Percentiles rank a stretch among this genome's conserved stretches.
Evolutionary conservation across 1,284 basidiomycete genomes (phyloP).

Genomic region (Rugosomyces carneus): DNA sequence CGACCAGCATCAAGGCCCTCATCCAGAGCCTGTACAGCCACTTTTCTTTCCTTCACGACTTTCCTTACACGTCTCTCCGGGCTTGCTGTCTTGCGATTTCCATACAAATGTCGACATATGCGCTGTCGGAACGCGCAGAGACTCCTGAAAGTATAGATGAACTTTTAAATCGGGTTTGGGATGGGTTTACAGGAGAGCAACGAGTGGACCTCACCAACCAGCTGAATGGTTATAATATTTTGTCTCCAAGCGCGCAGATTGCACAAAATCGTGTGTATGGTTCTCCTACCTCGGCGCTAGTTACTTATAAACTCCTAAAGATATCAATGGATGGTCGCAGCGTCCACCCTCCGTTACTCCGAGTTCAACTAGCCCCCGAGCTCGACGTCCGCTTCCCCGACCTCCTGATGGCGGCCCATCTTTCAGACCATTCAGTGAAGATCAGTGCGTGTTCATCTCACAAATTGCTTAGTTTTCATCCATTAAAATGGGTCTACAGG

Average conservation of each 20-base stretch:
- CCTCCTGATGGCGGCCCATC: conserved; percentile 22
- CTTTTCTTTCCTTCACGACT: conserved; percentile 4
- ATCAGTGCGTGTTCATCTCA: conserved; percentile 11
- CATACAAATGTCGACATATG: conserved; percentile 8
- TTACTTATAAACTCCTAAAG: conserved; percentile 2
- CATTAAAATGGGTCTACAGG: background rate
- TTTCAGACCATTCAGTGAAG: conserved; percentile 9
- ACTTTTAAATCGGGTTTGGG: conserved; percentile 16
- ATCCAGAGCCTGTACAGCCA: background rate
- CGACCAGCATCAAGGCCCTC: conserved; percentile 1
- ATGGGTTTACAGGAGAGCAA: conserved; percentile 11
- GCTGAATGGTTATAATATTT: conserved; percentile 1
- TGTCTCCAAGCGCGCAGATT: background rate
- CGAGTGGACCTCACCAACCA: conserved; percentile 5
- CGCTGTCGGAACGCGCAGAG: conserved; percentile 4
- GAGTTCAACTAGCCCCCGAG: conserved; percentile 13
- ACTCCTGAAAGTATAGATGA: conserved; percentile 17
- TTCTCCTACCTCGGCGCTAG: conserved; percentile 2
- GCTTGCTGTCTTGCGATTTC: conserved; percentile 1
- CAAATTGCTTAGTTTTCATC: background rate
- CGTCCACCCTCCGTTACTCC: conserved; percentile 16
- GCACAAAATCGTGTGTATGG: conserved; percentile 6
- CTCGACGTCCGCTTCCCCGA: conserved; percentile 24
- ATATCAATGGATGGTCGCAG: conserved; percentile 3
- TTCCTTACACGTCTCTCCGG: conserved; percentile 2